Percentiles rank a stretch among this genome's conserved stretches.
Conservation (phyloP, 106 monocot species). For the Platanthera guangdongensis region DNA sequence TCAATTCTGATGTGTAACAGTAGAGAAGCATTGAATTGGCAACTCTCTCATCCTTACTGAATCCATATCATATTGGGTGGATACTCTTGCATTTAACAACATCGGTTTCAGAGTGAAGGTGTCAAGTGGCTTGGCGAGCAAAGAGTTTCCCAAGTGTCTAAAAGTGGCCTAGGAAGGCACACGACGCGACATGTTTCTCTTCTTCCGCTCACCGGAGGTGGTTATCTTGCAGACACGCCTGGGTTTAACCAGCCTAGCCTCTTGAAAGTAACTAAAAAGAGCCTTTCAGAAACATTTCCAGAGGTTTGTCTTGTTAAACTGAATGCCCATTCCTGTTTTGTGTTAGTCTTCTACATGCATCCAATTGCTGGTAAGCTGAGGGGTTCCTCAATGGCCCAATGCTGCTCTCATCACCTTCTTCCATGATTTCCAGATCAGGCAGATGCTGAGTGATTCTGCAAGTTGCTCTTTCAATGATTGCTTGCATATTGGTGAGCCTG, state of each 20-base stretch:
- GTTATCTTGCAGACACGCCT: slow-evolving; percentile 91
- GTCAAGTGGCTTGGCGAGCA: slow-evolving; percentile 80
- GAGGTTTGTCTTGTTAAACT: slow-evolving; percentile 42
- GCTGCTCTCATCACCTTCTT: neutral
- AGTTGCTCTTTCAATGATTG: slow-evolving; percentile 84
- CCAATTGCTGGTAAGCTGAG: neutral
- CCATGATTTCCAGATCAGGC: slow-evolving; percentile 50
- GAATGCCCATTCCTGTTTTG: neutral
- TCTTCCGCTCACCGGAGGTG: slow-evolving; percentile 69
- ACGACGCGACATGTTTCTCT: slow-evolving; percentile 89
- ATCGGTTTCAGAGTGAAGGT: slow-evolving; percentile 28
- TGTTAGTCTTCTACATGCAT: neutral
- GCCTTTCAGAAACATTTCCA: slow-evolving; percentile 74
- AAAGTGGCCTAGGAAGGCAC: slow-evolving; percentile 89
- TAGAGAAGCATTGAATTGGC: neutral
- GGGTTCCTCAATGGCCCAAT: neutral
- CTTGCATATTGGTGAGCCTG: slow-evolving; percentile 77
- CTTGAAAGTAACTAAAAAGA: slow-evolving; percentile 73
- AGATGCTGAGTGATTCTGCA: slow-evolving; percentile 34
- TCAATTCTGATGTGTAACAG: neutral
- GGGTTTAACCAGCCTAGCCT: slow-evolving; percentile 88
- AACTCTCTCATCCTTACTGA: neutral
- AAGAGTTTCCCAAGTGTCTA: slow-evolving; percentile 76
- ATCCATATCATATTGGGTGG: neutral
- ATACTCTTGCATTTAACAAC: neutral